Conservation (phyloP, 352 stramenopile species). For the Globisporangium canariense region DNA sequence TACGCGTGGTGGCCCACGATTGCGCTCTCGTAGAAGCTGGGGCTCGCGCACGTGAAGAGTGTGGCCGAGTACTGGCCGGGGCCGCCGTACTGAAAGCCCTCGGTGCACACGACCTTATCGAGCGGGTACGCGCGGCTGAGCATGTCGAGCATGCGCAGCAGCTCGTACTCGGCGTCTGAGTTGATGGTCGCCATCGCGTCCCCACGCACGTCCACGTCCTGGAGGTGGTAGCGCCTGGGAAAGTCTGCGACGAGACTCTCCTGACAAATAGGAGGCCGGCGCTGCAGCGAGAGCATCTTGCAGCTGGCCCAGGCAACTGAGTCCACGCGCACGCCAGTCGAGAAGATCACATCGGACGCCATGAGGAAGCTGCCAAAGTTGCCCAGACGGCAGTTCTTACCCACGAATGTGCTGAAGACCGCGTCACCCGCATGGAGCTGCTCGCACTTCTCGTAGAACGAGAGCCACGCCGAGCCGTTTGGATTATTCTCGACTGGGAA, state of each 20-base stretch:
- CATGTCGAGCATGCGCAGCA: conserved; percentile 42
- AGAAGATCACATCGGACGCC: conserved; percentile 35
- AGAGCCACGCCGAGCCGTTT: conserved; percentile 24
- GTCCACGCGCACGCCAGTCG: conserved; percentile 40
- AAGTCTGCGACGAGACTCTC: conserved; percentile 55
- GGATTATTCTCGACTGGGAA: conserved; percentile 4
- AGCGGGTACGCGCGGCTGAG: conserved; percentile 46
- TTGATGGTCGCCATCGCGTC: conserved; percentile 32
- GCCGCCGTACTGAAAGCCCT: conserved; percentile 38
- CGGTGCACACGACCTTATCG: conserved; percentile 29
- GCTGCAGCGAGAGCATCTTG: conserved; percentile 47
- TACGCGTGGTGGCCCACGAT: conserved; percentile 39
- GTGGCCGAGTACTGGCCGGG: conserved; percentile 20
- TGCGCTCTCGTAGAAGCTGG: conserved; percentile 35
- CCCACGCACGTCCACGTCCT: conserved; percentile 19
- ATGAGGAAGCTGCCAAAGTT: conserved; percentile 10
- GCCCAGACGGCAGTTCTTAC: conserved; percentile 26
- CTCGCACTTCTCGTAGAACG: conserved; percentile 30
- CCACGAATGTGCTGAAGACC: conserved; percentile 14
- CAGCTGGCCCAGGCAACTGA: conserved; percentile 53
- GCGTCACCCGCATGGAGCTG: conserved; percentile 16
- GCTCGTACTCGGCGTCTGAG: conserved; percentile 47
- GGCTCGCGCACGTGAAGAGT: conserved; percentile 42
- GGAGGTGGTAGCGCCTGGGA: conserved; percentile 35
- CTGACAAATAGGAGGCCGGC: conserved; percentile 49